Base-by-base conservation (phyloP, 768 basidiomycete genomes). In the Panaeolus papilionaceus region DNA sequence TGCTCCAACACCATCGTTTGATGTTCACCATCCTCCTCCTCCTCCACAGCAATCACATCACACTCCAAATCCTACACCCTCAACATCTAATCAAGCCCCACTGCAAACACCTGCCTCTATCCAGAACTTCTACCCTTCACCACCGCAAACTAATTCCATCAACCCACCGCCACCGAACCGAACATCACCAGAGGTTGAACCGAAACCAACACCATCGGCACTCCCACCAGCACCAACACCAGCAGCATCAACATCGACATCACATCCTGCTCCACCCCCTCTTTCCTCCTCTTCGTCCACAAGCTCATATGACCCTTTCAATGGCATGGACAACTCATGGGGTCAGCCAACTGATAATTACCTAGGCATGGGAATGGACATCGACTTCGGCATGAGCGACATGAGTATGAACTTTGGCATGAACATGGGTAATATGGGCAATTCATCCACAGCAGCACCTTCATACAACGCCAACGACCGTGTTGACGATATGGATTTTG, bases 111-210 rank as follows among this genome's bases (percentile, higher is more conserved):
- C 75, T 23, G 66, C 70, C 18, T 67, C 75, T 14, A 71, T 71
- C 7, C 80, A 83, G 63, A 82, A 75, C n/a, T 89, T 84, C 68
- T 90, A 90, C 70, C 89, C 89, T 5, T 89, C 89, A 0, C 89
- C 89, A 18, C 86, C 88, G 40, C 86, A 88, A 38, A 78, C 79
- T n/a, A 78, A 79, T 61, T 75, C 82, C 12, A 77, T 77, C 33
- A 68, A 74, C 26, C 63, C 71, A 33, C 67, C 75, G 11, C 44
- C 69, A n/a, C 64, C 68, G 6, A 71, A 74, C 11, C 64, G 69
- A 3, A 78, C 77, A 8, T 78, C 79, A 3, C 78, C 79, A 11
- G 70, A 67, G 64, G 71, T 73, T 23, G 70, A 75, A 37, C 44
- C 71, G 33, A 65, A 66, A 11, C 54, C 54, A 54, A 64, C 66